Conservation (phyloP, 2,329 filamentous ascomycete genomes). For the Clonostachys solani region DNA sequence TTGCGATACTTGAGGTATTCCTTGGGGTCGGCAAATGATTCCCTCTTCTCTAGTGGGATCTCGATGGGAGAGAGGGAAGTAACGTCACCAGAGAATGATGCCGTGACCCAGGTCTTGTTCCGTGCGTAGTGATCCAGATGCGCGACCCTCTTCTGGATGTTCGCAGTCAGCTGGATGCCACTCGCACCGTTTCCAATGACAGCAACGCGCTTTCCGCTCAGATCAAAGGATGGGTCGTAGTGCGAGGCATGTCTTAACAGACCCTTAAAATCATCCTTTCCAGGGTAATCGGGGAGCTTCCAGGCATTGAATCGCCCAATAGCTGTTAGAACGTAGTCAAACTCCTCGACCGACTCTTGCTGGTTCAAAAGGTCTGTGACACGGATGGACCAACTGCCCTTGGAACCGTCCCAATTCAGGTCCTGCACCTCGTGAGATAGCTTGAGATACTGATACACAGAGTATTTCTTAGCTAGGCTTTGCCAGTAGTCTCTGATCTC, state of each 20-base stretch:
- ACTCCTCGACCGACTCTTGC: not conserved
- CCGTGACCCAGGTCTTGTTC: constrained; percentile 64
- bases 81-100: constrained; percentile 52
- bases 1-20: constrained; percentile 63
- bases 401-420: not conserved
- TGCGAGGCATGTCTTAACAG: constrained; percentile 55
- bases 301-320: constrained; percentile 32
- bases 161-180: constrained; percentile 52
- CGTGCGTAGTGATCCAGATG: constrained; percentile 62
- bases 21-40: constrained; percentile 39
- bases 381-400: not conserved
- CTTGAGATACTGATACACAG: not conserved
- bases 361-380: not conserved
- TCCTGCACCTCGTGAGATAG: not conserved
- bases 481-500: constrained; percentile 28
- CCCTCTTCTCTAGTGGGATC: constrained; percentile 46
- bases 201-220: constrained; percentile 43
- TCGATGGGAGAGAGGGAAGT: constrained; percentile 52
- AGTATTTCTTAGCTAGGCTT: not conserved
- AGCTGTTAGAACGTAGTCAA: not conserved
- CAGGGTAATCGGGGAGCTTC: constrained; percentile 16
- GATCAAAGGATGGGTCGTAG: constrained; percentile 50
- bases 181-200: constrained; percentile 60
- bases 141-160: constrained; percentile 40
- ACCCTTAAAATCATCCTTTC: constrained; percentile 30